A percentile compares a stretch with the other conserved stretches of the same genome.
These are phyloP conservation scores for Panicum hallii DNA, from an alignment of 202 grass and related monocot genomes.

Conservation along the genomic window DNA sequence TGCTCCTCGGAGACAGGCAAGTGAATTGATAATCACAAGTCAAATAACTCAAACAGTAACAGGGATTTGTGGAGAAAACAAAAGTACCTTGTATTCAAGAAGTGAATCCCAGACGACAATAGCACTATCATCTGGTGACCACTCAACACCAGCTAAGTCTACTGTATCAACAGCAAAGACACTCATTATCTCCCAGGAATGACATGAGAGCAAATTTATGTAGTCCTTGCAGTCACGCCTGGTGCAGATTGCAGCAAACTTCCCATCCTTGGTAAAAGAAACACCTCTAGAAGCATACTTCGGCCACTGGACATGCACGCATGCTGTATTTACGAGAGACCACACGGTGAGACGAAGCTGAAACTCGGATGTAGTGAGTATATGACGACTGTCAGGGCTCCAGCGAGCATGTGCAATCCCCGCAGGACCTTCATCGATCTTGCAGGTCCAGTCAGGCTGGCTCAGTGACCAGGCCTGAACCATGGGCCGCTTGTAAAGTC, in stretches of 20 bases:
- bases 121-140: conserved; percentile 92
- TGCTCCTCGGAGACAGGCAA: neutral
- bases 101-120: conserved; percentile 96
- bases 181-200: conserved; percentile 95
- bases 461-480: conserved; percentile 91
- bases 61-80: conserved; percentile 33
- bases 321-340: conserved; percentile 90
- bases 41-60: conserved; percentile 2
- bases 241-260: conserved; percentile 87
- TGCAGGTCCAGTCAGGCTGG: conserved; percentile 97
- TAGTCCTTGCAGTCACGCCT: conserved; percentile 96
- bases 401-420: conserved; percentile 91
- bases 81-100: conserved; percentile 84
- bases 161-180: conserved; percentile 83
- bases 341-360: conserved; percentile 94
- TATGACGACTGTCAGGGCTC: conserved; percentile 96
- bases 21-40: neutral
- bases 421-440: conserved; percentile 93
- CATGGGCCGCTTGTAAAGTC: conserved; percentile 92
- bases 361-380: conserved; percentile 94
- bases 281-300: conserved; percentile 87
- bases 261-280: conserved; percentile 95
- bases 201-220: conserved; percentile 92
- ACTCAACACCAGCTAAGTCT: conserved; percentile 88
- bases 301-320: conserved; percentile 92